Base-by-base conservation (phyloP, 129 eudicot genomes). In the Flaveria linearis region DNA sequence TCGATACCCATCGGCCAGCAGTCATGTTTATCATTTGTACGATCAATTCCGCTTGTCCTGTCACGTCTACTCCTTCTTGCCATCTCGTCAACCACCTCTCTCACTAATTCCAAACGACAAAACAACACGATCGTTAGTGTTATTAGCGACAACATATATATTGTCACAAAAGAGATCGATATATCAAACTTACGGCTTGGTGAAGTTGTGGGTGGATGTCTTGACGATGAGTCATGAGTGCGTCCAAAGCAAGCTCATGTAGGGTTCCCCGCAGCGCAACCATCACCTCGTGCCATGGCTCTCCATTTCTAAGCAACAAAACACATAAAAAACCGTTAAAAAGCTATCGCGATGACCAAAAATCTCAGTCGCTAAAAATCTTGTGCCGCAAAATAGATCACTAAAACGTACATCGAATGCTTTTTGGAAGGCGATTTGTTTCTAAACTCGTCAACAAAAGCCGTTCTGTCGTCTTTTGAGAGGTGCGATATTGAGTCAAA, bases 191-290 rank as follows among this genome's bases (percentile, higher is more conserved):
- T 80, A 94, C 98, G n/a, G 89, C 88, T 28, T 70, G 74, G 53
- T 74, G 71, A 18, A 94, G 77, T 15, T 85, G 82, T 16, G 77
- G 82, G 71, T 86, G 81, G 42, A 91, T 86, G 80, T 91, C 90
- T 63, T 70, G 70, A n/a, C 91, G 87, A 42, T 89, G 83, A 14
- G 85, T 83, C 85, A 84, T 57, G 69, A 88, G 70, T 8, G 78
- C 80, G 9, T 87, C 94, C 85, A 91, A 58, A 28, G 91, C 82
- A 46, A 94, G 82, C 72, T 94, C 89, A 18, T 89, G 83, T 65
- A 94, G 78, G 42, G 93, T 91, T 56, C 82, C 80, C 22, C 82
- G 60, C 7, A 94, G 73, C 25, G 84, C 83, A 28, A 82, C 87
- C 46, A 91, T 67, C 17, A 94, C 74, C 7, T 68, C 76, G 18